Evolutionary conservation across 1,284 basidiomycete species (phyloP), one percentile per base, ranked within the genome.

Genomic region (Coriolopsis trogii): DNA sequence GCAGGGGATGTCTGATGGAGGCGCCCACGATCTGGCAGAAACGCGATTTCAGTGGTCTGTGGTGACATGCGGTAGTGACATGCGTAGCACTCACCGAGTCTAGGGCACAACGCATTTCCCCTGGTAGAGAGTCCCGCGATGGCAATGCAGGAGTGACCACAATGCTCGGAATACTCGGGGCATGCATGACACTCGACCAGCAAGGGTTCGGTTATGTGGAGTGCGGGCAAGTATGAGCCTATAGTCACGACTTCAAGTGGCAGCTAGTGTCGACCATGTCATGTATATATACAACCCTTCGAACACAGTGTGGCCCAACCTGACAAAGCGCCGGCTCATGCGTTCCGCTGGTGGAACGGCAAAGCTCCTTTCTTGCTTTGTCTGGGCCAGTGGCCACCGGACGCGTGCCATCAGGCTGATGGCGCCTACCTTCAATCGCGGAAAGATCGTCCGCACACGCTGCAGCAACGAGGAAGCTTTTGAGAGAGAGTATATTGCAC

Each of bases 121-220:
- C 25, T 5, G 60, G 49, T 37, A 59, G 26, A 3, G 60, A 57
- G 26, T 41, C 31, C 31, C 55, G 55, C 33, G 57, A 57, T 6
- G 57, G 57, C 33, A 56, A 21, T 10, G 51, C 53, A 18, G 60
- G 60, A 1, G 60, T 59, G 18, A 61, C 38, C 12, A 56, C 49
- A 29, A 61, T 57, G 10, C 23, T 44, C 8, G 60, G 60, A n/a
- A 56, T n/a, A n/a, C n/a, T 16, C 8, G 26, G 5, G 16, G 30
- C 15, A 6, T 34, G n/a, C 18, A 7, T n/a, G n/a, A n/a, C n/a
- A n/a, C n/a, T n/a, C n/a, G n/a, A n/a, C n/a, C n/a, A n/a, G n/a
- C n/a, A n/a, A n/a, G n/a, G n/a, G n/a, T n/a, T n/a, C n/a, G n/a
- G n/a, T n/a, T n/a, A n/a, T n/a, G n/a, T n/a, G n/a, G n/a, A n/a